Percentiles rank a stretch among this genome's conserved stretches.
Conservation (phyloP, 352 stramenopile genomes). For the Pythium dissotocum region DNA sequence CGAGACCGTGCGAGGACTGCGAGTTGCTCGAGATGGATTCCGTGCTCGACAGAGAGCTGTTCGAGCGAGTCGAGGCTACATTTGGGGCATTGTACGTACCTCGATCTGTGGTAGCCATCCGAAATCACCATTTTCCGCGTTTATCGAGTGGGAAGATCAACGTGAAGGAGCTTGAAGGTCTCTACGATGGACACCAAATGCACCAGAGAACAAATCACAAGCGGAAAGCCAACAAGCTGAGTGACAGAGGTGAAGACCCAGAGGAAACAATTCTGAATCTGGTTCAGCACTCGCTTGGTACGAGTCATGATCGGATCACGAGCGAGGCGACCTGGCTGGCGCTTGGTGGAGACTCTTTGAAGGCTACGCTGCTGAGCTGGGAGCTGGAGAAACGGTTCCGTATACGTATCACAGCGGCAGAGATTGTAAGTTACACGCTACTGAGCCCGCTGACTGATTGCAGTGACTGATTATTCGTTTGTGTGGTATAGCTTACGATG, state of each 20-base stretch:
- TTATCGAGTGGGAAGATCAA: slow-evolving; percentile 53
- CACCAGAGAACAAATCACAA: neutral
- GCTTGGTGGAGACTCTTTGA: slow-evolving; percentile 54
- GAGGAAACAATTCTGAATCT: slow-evolving; percentile 2
- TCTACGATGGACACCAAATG: slow-evolving; percentile 8
- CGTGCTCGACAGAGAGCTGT: slow-evolving; percentile 18
- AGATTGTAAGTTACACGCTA: slow-evolving; percentile 24
- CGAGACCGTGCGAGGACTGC: neutral
- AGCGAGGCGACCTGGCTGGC: slow-evolving; percentile 35
- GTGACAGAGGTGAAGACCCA: neutral
- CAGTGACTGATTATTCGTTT: neutral
- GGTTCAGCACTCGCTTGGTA: neutral
- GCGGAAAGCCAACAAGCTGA: neutral
- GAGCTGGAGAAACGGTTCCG: slow-evolving; percentile 34
- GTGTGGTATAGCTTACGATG: neutral
- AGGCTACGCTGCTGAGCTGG: slow-evolving; percentile 49
- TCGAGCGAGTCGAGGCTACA: slow-evolving; percentile 33
- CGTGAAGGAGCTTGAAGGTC: slow-evolving; percentile 12
- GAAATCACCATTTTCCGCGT: slow-evolving; percentile 22
- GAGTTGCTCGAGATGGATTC: slow-evolving; percentile 11
- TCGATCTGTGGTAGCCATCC: slow-evolving; percentile 23
- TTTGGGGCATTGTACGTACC: slow-evolving; percentile 39
- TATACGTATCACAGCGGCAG: slow-evolving; percentile 18
- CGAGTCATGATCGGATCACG: neutral
- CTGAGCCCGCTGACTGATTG: neutral